Percentiles rank a stretch among this genome's conserved stretches.
phyloP scores from a whole-genome alignment of 2,329 filamentous ascomycete species.

The Lachnellula suecica region DNA sequence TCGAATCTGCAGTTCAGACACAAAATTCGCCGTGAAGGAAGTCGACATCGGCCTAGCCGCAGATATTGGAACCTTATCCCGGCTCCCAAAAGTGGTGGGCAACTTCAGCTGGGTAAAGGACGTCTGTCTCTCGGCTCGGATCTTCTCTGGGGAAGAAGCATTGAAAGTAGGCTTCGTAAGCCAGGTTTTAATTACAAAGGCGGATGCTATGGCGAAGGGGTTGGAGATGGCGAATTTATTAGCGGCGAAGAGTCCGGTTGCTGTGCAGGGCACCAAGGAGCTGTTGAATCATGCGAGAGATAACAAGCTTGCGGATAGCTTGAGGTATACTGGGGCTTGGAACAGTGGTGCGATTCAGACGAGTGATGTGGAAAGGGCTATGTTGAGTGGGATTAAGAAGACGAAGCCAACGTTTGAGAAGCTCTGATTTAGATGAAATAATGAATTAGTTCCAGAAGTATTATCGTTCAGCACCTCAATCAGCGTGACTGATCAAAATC shows the following conservation, averaged over 20 bases:
- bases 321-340: slow-evolving; percentile 86
- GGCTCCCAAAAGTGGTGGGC: slow-evolving; percentile 72
- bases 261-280: slow-evolving; percentile 85
- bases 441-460: too few species aligned
- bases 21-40: slow-evolving; percentile 72
- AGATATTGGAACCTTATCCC: slow-evolving; percentile 73
- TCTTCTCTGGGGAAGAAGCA: slow-evolving; percentile 70
- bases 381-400: slow-evolving; percentile 76
- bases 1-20: slow-evolving; percentile 59
- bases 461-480: too few species aligned
- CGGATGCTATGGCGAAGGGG: slow-evolving; percentile 59
- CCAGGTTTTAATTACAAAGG: slow-evolving; percentile 62
- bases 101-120: slow-evolving; percentile 78
- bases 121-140: slow-evolving; percentile 68
- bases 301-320: slow-evolving; percentile 71
- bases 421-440: slow-evolving; percentile 47
- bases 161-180: slow-evolving; percentile 69
- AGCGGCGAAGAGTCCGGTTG: slow-evolving; percentile 81
- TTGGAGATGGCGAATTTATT: slow-evolving; percentile 64
- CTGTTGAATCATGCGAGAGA: slow-evolving; percentile 80
- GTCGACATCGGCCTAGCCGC: slow-evolving; percentile 81
- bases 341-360: slow-evolving; percentile 83
- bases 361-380: slow-evolving; percentile 69
- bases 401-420: slow-evolving; percentile 82
- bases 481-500: too few species aligned